Conservation (phyloP, 2,329 filamentous ascomycete genomes). For the Aspergillus alliaceus region DNA sequence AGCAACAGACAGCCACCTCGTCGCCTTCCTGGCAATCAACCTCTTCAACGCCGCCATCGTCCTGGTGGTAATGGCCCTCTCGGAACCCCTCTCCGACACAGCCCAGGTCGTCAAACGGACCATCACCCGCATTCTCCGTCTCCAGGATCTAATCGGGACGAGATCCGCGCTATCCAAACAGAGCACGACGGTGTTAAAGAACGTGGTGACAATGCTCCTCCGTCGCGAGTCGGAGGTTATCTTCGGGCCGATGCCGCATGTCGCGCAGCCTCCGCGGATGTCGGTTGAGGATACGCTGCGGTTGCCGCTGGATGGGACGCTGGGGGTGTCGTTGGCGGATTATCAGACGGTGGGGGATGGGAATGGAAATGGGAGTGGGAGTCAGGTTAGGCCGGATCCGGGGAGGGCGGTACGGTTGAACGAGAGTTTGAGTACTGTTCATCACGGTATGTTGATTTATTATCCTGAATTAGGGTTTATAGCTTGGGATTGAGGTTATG, state of each 20-base stretch:
- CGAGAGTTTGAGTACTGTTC: constrained; percentile 24
- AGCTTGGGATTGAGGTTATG: too few species aligned
- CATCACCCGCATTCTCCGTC: constrained; percentile 43
- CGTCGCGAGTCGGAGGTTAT: constrained; percentile 26
- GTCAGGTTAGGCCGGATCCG: constrained; percentile 10
- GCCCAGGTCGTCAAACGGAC: constrained; percentile 46
- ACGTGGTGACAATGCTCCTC: constrained; percentile 25
- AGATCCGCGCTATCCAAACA: constrained; percentile 39
- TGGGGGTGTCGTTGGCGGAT: constrained; percentile 12
- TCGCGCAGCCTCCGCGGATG: constrained; percentile 6
- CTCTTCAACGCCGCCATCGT: constrained; percentile 48
- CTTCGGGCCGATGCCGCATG: constrained; percentile 17
- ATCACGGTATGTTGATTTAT: constrained; percentile 16
- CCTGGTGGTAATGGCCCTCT: constrained; percentile 43
- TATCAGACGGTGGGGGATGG: too few species aligned
- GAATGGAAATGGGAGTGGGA: too few species aligned
- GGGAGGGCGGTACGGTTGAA: constrained; percentile 19
- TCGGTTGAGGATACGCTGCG: constrained; percentile 27
- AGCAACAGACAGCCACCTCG: constrained; percentile 45
- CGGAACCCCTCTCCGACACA: constrained; percentile 43
- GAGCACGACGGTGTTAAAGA: constrained; percentile 25
- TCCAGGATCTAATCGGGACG: constrained; percentile 39
- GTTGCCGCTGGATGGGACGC: constrained; percentile 17
- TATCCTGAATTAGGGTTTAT: too few species aligned
- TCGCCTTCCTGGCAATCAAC: constrained; percentile 48